Evolutionary conservation across 352 stramenopile species (phyloP).

Genomic region (Thalassiosira livingstoniorum): DNA sequence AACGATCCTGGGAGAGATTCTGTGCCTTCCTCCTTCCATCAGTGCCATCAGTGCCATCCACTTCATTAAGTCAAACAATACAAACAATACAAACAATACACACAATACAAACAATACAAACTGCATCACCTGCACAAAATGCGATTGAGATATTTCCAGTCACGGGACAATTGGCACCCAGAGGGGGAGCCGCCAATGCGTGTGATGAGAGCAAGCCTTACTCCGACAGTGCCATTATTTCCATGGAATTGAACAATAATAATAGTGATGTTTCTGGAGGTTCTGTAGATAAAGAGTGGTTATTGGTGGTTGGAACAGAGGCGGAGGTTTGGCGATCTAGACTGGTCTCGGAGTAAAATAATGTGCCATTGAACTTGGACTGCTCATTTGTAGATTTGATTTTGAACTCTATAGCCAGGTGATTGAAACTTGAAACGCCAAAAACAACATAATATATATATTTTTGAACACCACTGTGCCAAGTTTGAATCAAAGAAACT

Average conservation of each 20-base stretch:
- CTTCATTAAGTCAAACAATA: neutral
- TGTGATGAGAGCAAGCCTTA: conserved; percentile 53
- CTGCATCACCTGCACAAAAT: too few relatives aligned
- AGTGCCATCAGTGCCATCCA: neutral
- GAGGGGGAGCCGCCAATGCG: conserved; percentile 54
- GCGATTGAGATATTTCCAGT: conserved; percentile 25
- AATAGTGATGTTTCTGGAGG: neutral
- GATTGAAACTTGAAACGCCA: too few relatives aligned
- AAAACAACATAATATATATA: too few relatives aligned
- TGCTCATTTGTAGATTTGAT: too few relatives aligned
- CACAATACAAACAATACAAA: too few relatives aligned
- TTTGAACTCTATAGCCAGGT: too few relatives aligned
- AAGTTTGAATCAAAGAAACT: too few relatives aligned
- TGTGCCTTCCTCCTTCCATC: conserved; percentile 42
- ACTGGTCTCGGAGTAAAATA: too few relatives aligned
- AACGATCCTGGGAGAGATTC: conserved; percentile 66
- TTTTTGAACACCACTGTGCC: too few relatives aligned
- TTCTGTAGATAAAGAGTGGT: conserved; percentile 6
- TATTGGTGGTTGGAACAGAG: conserved; percentile 65
- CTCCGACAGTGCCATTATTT: conserved; percentile 41
- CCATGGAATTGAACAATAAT: conserved; percentile 11
- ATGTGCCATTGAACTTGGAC: too few relatives aligned
- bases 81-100: neutral
- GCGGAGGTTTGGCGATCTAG: conserved; percentile 60
- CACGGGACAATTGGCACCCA: conserved; percentile 43